Percentiles rank a stretch among this genome's conserved stretches.
Conservation (phyloP, 257 asterid species). For the Galeopsis tetrahit region DNA sequence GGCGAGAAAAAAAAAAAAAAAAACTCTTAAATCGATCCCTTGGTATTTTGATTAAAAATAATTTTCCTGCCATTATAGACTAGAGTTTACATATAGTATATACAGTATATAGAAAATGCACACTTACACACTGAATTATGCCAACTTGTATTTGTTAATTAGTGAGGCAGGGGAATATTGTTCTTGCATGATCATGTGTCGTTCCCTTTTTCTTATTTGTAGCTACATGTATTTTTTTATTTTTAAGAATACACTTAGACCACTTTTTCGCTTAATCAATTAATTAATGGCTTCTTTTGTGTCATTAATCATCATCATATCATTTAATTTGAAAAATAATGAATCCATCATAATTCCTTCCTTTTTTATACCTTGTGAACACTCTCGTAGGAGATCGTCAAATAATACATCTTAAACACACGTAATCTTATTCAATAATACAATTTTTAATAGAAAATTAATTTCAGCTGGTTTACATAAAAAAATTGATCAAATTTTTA, state of each 20-base stretch:
- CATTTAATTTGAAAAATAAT: neutral
- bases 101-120: neutral
- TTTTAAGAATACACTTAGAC: neutral
- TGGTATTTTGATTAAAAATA: too few species aligned
- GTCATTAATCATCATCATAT: constrained; percentile 30
- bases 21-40: too few species aligned
- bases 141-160: neutral
- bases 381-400: neutral
- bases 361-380: neutral
- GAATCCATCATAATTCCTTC: neutral
- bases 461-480: too few species aligned
- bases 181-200: neutral
- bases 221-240: constrained; percentile 4
- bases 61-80: too few species aligned
- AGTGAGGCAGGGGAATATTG: constrained; percentile 16
- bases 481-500: too few species aligned
- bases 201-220: neutral
- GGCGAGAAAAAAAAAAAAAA: too few species aligned
- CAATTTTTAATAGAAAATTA: too few species aligned
- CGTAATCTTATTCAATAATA: too few species aligned
- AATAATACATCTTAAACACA: too few species aligned
- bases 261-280: constrained; percentile 30
- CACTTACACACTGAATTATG: neutral
- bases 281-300: constrained; percentile 27
- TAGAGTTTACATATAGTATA: neutral